These are phyloP conservation scores for Candida khao-thaluensis DNA, from an alignment of 805 yeast genomes.

Conservation along the genomic window DNA sequence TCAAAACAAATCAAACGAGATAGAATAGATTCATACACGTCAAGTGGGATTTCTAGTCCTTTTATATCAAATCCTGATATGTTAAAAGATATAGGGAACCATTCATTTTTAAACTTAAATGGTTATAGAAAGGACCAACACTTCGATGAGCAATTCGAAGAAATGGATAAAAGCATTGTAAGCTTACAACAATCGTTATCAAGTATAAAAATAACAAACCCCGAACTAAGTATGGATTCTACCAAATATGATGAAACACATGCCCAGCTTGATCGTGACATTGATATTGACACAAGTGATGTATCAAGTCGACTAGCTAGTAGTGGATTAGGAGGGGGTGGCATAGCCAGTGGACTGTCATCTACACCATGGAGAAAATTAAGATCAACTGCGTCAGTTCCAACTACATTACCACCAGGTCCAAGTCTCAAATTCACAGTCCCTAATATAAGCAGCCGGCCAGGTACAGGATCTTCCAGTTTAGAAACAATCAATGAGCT, in stretches of 20 bases:
- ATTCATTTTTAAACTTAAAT: background rate
- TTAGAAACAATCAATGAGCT: slow-evolving; percentile 27
- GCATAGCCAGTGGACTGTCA: slow-evolving; percentile 2
- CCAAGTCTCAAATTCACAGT: slow-evolving; percentile 19
- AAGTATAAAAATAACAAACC: slow-evolving; percentile 9
- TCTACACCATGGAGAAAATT: slow-evolving; percentile 26
- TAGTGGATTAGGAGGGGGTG: background rate
- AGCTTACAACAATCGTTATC: slow-evolving; percentile 16
- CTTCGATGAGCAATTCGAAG: slow-evolving; percentile 3
- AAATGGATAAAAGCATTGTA: slow-evolving; percentile 16
- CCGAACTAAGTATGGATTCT: slow-evolving; percentile 9
- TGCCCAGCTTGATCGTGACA: slow-evolving; percentile 23
- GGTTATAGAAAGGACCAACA: background rate
- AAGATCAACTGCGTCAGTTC: slow-evolving; percentile 16
- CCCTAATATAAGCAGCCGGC: slow-evolving; percentile 12
- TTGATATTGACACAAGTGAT: slow-evolving; percentile 19
- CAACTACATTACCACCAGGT: slow-evolving; percentile 2
- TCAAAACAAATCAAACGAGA: background rate
- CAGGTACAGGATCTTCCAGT: slow-evolving; percentile 27
- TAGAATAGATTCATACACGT: slow-evolving; percentile 2
- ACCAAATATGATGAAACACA: slow-evolving; percentile 22
- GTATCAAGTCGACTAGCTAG: slow-evolving; percentile 11
- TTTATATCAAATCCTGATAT: slow-evolving; percentile 21
- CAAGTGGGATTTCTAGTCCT: slow-evolving; percentile 16
- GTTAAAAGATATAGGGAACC: slow-evolving; percentile 7